A percentile compares a stretch with the other conserved stretches of the same genome.
Conservation (phyloP, 2,329 filamentous ascomycete species). For the Albifimbria verrucaria region DNA sequence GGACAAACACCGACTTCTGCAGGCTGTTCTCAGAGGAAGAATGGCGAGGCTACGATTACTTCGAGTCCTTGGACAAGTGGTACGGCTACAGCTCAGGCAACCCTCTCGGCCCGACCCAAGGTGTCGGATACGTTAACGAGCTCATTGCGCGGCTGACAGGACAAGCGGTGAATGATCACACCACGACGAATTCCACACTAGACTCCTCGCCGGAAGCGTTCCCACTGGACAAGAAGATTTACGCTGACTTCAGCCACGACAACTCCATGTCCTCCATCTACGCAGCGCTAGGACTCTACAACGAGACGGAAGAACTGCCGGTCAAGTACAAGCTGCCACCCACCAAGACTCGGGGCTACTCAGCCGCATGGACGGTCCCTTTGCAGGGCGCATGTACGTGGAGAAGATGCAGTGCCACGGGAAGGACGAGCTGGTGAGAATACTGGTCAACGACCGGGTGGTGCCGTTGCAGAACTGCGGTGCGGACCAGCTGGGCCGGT, state of each 20-base stretch:
- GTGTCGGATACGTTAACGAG: slow-evolving; percentile 85
- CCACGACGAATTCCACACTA: slow-evolving; percentile 74
- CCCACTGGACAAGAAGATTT: slow-evolving; percentile 65
- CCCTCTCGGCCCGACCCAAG: slow-evolving; percentile 76
- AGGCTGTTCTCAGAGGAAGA: slow-evolving; percentile 67
- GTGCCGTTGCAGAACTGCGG: slow-evolving; percentile 68
- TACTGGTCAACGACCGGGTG: slow-evolving; percentile 82
- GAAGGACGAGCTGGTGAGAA: slow-evolving; percentile 67
- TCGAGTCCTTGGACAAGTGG: slow-evolving; percentile 76
- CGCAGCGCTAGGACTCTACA: slow-evolving; percentile 75
- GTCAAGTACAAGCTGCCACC: slow-evolving; percentile 48
- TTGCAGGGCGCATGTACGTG: slow-evolving; percentile 76
- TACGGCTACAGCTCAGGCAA: slow-evolving; percentile 79
- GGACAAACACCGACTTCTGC: slow-evolving; percentile 67
- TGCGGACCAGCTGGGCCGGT: slow-evolving; percentile 68
- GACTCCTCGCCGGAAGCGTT: slow-evolving; percentile 67
- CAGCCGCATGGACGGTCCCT: slow-evolving; percentile 79
- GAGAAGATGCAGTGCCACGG: slow-evolving; percentile 75
- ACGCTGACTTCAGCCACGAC: slow-evolving; percentile 91
- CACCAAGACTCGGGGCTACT: slow-evolving; percentile 61
- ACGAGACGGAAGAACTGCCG: slow-evolving; percentile 54
- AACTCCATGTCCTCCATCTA: slow-evolving; percentile 80
- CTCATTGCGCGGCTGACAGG: slow-evolving; percentile 76
- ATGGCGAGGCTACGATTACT: slow-evolving; percentile 80
- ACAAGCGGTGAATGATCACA: slow-evolving; percentile 66